Evolutionary conservation across 208 protist genomes (phyloP), one percentile per base, ranked within the genome.

Genomic region (Herpetomonas samuelpessoai): DNA sequence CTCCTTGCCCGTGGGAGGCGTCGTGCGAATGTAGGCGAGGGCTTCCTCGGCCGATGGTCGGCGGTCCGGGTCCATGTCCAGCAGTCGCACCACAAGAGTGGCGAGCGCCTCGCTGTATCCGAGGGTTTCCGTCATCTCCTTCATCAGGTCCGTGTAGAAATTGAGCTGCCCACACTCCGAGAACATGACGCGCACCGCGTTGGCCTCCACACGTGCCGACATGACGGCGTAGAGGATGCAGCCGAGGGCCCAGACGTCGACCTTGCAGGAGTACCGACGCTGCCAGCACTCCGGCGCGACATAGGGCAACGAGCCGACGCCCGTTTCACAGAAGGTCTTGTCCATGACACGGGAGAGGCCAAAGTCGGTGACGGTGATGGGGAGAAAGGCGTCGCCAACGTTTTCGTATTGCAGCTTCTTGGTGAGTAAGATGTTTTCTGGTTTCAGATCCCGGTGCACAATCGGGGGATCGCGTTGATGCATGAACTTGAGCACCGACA

Each of bases 191-290:
- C 86, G 78, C 22, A 91, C 83, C 3, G 48, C 84, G 0, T 57
- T 57, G 4, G 73, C 52, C 2, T 74, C 74, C 24, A 95, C 51
- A 16, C 86, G 80, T 0, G 70, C 68, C 24, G 86, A 90, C 12
- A 86, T 86, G 12, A 93, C 65, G 2, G 86, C 83, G 62, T 95
- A 95, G 10, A 95, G 71, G 6, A 92, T 74, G 61, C 88, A 95
- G n/a, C 86, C 88, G 29, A 91, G 66, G 44, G 82, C 82, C 86
- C 88, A 95, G n/a, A 95, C 44, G 57, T 95, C 86, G 61, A 78
- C 91, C 14, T 79, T 83, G 18, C 80, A 85, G 45, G 65, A 71
- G 21, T 81, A 85, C 19, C 59, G 63, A 3, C 79, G 73, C n/a
- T 58, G 22, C 79, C 80, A 92, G 51, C 73, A 61, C 65, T 95